phyloP scores from a whole-genome alignment of 495 filamentous ascomycete genomes.

The Trichoderma reesei region DNA sequence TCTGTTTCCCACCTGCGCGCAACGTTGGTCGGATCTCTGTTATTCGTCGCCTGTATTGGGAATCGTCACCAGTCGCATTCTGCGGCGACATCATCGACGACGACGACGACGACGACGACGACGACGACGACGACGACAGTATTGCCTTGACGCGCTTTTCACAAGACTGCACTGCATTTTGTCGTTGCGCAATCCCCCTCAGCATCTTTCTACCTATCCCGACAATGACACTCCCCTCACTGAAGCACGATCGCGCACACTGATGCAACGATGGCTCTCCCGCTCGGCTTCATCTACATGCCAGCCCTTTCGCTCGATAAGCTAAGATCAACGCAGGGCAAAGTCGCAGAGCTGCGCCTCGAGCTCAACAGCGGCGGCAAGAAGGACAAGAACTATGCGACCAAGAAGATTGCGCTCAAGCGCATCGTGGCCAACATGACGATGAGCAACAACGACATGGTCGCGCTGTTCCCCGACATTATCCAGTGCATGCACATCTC shows the following conservation, averaged over 20 bases:
- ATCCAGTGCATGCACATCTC: slow-evolving; percentile 89
- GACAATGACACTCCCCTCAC: neutral
- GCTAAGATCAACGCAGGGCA: slow-evolving; percentile 62
- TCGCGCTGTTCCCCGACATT: slow-evolving; percentile 90
- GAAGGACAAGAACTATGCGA: slow-evolving; percentile 95
- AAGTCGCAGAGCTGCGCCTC: slow-evolving; percentile 91
- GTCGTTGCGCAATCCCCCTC: too few relatives aligned
- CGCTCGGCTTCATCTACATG: slow-evolving; percentile 28
- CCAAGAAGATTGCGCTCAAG: slow-evolving; percentile 98
- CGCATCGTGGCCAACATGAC: slow-evolving; percentile 99
- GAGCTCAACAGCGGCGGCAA: slow-evolving; percentile 90
- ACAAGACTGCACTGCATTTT: neutral
- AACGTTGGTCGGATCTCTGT: neutral
- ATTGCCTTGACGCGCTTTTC: neutral
- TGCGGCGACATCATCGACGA: too few relatives aligned
- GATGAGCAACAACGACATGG: slow-evolving; percentile 99
- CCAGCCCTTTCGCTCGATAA: slow-evolving; percentile 31
- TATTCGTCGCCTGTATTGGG: neutral
- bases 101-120: neutral
- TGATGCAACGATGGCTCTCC: neutral
- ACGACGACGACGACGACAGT: neutral
- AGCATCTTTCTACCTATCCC: neutral
- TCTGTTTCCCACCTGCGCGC: neutral
- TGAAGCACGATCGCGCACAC: neutral
- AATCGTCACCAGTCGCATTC: neutral